Evolutionary conservation across 2,329 filamentous ascomycete species (phyloP).

Genomic region (Amauroascus niger): DNA sequence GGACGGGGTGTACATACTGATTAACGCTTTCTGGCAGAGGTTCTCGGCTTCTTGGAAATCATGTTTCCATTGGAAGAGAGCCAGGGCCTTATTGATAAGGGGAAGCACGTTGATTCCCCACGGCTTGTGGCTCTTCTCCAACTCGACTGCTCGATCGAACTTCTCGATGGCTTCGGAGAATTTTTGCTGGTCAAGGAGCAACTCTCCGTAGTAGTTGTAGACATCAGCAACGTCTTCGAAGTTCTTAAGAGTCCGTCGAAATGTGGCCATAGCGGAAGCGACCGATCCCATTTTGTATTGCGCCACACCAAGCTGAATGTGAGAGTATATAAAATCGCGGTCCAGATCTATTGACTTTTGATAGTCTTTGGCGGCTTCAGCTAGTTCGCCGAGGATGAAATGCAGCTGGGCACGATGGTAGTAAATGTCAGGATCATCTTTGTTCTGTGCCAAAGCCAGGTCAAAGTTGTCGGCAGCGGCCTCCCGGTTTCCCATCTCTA

Average conservation of each 20-base stretch:
- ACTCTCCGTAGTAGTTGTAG: conserved; percentile 98
- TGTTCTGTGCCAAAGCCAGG: conserved; percentile 72
- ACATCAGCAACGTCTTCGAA: conserved; percentile 94
- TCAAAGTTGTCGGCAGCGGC: conserved; percentile 81
- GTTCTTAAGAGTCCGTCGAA: conserved; percentile 95
- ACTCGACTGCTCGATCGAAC: conserved; percentile 96
- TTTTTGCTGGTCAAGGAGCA: conserved; percentile 92
- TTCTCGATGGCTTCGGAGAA: conserved; percentile 93
- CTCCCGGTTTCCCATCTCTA: conserved; percentile 87
- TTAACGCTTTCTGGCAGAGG: conserved; percentile 91
- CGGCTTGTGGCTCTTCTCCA: conserved; percentile 91
- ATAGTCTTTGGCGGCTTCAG: conserved; percentile 93
- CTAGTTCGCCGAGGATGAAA: conserved; percentile 92
- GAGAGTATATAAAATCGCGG: conserved; percentile 93
- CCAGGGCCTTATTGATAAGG: conserved; percentile 95
- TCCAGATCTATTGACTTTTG: conserved; percentile 98
- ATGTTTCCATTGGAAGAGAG: conserved; percentile 96
- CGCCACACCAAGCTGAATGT: conserved; percentile 97
- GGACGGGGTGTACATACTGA: conserved; percentile 57
- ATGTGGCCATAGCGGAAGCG: conserved; percentile 95
- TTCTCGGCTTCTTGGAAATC: conserved; percentile 92
- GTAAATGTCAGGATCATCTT: conserved; percentile 89
- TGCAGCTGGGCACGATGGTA: conserved; percentile 97
- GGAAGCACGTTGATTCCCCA: conserved; percentile 96
- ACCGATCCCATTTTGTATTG: conserved; percentile 99